phyloP scores from a whole-genome alignment of 2,329 filamentous ascomycete genomes.

The Aspergillus candidus region DNA sequence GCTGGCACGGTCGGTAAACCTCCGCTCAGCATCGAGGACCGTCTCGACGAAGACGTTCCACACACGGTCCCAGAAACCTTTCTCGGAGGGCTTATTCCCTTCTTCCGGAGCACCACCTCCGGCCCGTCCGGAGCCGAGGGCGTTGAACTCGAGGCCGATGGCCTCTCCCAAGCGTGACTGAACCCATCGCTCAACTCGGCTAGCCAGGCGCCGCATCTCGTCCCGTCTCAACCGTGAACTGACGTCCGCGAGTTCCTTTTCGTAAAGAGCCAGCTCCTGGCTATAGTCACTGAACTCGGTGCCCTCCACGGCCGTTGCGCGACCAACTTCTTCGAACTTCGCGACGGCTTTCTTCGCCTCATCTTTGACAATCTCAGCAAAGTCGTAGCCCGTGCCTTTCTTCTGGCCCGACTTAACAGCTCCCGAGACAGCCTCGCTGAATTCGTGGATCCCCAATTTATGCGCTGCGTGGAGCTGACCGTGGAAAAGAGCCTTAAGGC shows the following conservation, averaged over 20 bases:
- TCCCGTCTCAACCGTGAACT: conserved; percentile 81
- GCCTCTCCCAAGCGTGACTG: conserved; percentile 80
- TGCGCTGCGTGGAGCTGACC: conserved; percentile 85
- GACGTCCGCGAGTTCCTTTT: conserved; percentile 86
- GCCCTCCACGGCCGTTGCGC: conserved; percentile 68
- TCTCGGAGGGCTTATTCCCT: conserved; percentile 70
- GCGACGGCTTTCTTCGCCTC: conserved; percentile 73
- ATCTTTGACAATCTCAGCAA: conserved; percentile 81
- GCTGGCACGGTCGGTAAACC: conserved; percentile 81
- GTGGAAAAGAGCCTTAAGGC: conserved; percentile 79
- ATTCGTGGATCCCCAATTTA: conserved; percentile 76
- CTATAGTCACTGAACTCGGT: conserved; percentile 83
- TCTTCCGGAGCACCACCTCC: conserved; percentile 74
- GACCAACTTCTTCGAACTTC: conserved; percentile 69
- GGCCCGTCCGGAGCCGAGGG: conserved; percentile 79
- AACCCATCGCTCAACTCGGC: conserved; percentile 89
- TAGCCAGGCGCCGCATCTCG: conserved; percentile 90
- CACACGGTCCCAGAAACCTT: conserved; percentile 90
- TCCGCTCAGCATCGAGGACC: conserved; percentile 74
- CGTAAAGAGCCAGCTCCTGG: conserved; percentile 70
- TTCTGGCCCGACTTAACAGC: conserved; percentile 91
- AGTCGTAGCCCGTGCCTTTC: conserved; percentile 84
- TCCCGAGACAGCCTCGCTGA: conserved; percentile 78
- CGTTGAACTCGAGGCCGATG: conserved; percentile 91
- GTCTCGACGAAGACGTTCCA: conserved; percentile 80